Base-by-base conservation (phyloP, 208 protist species). In the Trypanosoma melophagium region DNA sequence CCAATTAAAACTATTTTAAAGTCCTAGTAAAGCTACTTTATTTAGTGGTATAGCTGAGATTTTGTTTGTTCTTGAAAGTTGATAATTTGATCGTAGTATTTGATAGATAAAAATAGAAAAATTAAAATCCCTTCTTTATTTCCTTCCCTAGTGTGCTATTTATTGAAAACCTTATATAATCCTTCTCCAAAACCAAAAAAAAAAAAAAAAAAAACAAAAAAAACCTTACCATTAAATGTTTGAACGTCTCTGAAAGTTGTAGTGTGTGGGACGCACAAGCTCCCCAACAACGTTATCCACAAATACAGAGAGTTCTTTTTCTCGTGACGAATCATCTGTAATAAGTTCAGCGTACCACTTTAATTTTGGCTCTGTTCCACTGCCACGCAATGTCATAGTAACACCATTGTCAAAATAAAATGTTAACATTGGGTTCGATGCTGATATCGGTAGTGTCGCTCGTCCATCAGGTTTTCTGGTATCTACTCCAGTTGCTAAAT, bases 301-400 rank as follows among this genome's bases (percentile, higher is more conserved):
- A 72, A 94, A 91, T 4, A 40, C 28, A 49, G 63, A 28, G 12
- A 94, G 54, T 24, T 63, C 58, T 45, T 55, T 52, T 42, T 50
- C 45, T 0, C 70, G 77, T 14, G 41, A 59, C 0, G 74, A 38
- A 35, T 87, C 67, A 24, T 62, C 47, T 19, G 84, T 84, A 13
- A 92, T 76, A 16, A 89, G 14, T 66, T 87, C 82, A 12, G 84
- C 74, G 44, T 92, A 92, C 89, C 89, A 99, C 83, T 99, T 99
- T n/a, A 99, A 79, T 76, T 99, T 99, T 45, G 98, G 98, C 74
- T 99, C 98, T 24, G 98, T 99, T 3, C 98, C 98, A 70, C 83
- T 96, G 44, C 94, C 90, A 45, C 98, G 91, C 12, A 99, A 50
- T 7, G 98, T 99, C 9, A 96, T 76, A 5, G 80, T 83, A 45